Percentiles rank a stretch among this genome's conserved stretches.
phyloP scores from a whole-genome alignment of 768 basidiomycete genomes.

The Epithele typhae region DNA sequence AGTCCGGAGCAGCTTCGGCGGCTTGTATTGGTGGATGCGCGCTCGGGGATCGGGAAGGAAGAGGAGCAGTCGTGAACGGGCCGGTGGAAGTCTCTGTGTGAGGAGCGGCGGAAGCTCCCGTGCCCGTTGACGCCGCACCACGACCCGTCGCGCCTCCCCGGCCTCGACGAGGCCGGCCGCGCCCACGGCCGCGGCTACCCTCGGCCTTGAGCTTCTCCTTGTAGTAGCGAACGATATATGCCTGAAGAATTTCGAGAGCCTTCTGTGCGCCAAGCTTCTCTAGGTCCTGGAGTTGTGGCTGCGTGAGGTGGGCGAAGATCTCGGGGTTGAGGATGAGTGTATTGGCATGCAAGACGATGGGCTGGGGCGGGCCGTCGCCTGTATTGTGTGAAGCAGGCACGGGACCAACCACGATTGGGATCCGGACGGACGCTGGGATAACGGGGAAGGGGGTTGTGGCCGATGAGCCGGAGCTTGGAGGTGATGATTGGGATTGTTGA shows the following conservation, averaged over 20 bases:
- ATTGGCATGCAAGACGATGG: conserved; percentile 82
- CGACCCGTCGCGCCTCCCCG: conserved; percentile 31
- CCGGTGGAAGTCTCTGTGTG: conserved; percentile 18
- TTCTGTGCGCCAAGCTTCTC: conserved; percentile 80
- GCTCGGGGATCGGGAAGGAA: conserved; percentile 22
- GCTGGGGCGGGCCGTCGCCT: conserved; percentile 33
- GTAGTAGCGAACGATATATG: conserved; percentile 78
- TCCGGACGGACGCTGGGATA: conserved; percentile 45
- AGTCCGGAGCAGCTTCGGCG: conserved; percentile 17
- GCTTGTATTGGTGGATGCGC: neutral
- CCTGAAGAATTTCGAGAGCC: conserved; percentile 77
- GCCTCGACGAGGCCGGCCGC: conserved; percentile 40
- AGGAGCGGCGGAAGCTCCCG: conserved; percentile 9
- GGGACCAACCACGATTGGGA: conserved; percentile 75
- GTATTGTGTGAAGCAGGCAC: conserved; percentile 53
- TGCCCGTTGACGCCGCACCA: conserved; percentile 22
- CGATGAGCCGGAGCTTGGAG: conserved; percentile 18
- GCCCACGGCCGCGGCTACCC: conserved; percentile 25
- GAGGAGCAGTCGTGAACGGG: conserved; percentile 46
- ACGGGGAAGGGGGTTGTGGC: conserved; percentile 22
- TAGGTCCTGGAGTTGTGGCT: conserved; percentile 68
- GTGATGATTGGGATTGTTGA: conserved; percentile 13
- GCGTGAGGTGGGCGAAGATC: conserved; percentile 75
- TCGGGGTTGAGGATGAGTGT: conserved; percentile 80
- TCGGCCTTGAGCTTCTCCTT: conserved; percentile 64